Evolutionary conservation across 495 filamentous ascomycete species (phyloP).

Genomic region (Aspergillus sclerotiicarbonarius): DNA sequence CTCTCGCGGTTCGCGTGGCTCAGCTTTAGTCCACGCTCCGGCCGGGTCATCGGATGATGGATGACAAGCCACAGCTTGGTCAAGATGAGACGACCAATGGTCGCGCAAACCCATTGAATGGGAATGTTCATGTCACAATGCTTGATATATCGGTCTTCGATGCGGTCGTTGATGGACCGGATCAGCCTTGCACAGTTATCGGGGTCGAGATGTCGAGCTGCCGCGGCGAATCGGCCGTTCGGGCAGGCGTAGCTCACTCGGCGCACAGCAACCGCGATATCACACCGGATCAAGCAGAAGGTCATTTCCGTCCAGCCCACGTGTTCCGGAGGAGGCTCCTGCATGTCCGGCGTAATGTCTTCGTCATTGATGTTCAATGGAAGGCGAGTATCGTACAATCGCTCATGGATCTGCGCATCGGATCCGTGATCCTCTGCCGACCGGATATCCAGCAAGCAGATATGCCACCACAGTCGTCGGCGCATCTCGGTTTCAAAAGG

Average conservation of each 20-base stretch:
- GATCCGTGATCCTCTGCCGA: slow-evolving; percentile 84
- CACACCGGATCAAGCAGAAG: slow-evolving; percentile 69
- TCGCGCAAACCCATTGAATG: slow-evolving; percentile 68
- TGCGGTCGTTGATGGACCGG: slow-evolving; percentile 54
- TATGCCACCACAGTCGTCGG: slow-evolving; percentile 79
- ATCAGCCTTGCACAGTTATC: slow-evolving; percentile 65
- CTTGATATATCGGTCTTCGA: slow-evolving; percentile 62
- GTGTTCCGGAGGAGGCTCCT: slow-evolving; percentile 55
- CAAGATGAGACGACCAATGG: slow-evolving; percentile 64
- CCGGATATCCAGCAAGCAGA: slow-evolving; percentile 72
- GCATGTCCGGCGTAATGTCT: slow-evolving; percentile 67
- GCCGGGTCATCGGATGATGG: slow-evolving; percentile 57
- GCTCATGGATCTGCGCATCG: slow-evolving; percentile 68
- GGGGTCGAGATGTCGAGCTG: slow-evolving; percentile 18
- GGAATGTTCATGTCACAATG: slow-evolving; percentile 60
- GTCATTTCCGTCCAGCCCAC: slow-evolving; percentile 74
- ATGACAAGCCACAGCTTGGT: slow-evolving; percentile 66
- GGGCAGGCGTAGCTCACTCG: slow-evolving; percentile 37
- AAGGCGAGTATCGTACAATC: slow-evolving; percentile 69
- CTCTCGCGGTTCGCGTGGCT: slow-evolving; percentile 63
- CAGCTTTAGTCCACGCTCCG: slow-evolving; percentile 30
- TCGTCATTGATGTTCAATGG: slow-evolving; percentile 78
- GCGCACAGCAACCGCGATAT: slow-evolving; percentile 51
- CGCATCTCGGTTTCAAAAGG: slow-evolving; percentile 86
- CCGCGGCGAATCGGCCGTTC: slow-evolving; percentile 21